These are phyloP conservation scores for Sinapis alba DNA, from an alignment of 441 rosid genomes.

Conservation along the genomic window DNA sequence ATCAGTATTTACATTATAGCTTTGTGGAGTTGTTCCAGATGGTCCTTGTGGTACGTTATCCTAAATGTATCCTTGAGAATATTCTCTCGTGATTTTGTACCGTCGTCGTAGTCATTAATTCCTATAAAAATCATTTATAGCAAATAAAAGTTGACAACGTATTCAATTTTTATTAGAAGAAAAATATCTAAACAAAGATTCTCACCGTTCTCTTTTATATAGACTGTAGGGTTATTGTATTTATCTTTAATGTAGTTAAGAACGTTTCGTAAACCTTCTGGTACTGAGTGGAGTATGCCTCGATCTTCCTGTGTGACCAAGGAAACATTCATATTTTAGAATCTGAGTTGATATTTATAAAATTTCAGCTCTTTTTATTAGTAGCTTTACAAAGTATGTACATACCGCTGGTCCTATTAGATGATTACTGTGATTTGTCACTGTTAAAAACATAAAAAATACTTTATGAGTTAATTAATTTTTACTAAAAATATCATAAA, in stretches of 20 bases:
- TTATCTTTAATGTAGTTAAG: constrained; percentile 39
- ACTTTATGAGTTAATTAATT: neutral
- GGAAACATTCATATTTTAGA: neutral
- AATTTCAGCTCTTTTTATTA: neutral
- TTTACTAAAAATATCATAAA: neutral
- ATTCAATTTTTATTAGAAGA: neutral
- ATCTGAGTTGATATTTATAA: neutral
- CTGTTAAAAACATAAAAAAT: constrained; percentile 7
- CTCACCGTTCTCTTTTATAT: constrained; percentile 45
- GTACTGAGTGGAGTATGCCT: constrained; percentile 27
- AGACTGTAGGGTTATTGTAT: constrained; percentile 36
- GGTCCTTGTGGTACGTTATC: constrained; percentile 35
- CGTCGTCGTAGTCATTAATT: constrained; percentile 33
- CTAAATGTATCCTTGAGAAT: constrained; percentile 38
- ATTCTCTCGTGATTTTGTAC: constrained; percentile 31
- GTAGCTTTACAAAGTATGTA: neutral
- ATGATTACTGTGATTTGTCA: constrained; percentile 27
- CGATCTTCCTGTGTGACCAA: constrained; percentile 23
- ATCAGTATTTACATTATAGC: constrained; percentile 33
- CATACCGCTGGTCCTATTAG: constrained; percentile 34
- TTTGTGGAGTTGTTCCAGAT: constrained; percentile 32
- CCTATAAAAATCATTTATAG: constrained; percentile 6
- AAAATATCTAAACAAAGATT: neutral
- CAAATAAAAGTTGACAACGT: constrained; percentile 1
- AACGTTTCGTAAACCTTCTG: constrained; percentile 34